Base-by-base conservation (phyloP, 176 grass and related monocot species). In the Echinochloa phyllopogon region DNA sequence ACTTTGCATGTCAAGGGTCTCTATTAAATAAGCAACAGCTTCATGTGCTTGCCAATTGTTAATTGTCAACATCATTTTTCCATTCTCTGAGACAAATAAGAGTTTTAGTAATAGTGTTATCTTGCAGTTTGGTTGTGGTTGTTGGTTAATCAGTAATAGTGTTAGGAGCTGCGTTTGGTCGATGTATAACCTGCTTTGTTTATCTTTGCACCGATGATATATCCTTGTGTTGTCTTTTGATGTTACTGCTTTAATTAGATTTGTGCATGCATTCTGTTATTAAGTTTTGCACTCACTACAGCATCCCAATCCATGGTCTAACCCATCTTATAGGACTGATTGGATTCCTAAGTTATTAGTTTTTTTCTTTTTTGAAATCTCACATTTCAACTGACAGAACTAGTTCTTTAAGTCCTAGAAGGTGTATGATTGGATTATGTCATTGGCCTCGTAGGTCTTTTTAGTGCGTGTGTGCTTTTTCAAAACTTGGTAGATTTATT, bases 361-460 rank as follows among this genome's bases (percentile, higher is more conserved):
- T 75, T 20, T 66, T 75, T 21, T 48, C 29, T 33, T 33, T 33
- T 17, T 75, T 86, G 40, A 78, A 20, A 70, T 69, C 4, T 20
- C 18, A 18, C 13, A 69, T 42, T 50, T 72, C 65, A 60, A 49
- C 71, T 40, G 3, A 56, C 5, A 10, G n/a, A 59, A 33, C 15
- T 77, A 27, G 60, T 83, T 50, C 29, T 62, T 62, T 69, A 18
- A 77, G 53, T 60, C 27, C 10, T 3, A 5, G 43, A 66, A 88
- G 39, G 29, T 13, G 23, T 70, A 77, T 47, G 20, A 51, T 21
- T 64, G 43, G 42, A 64, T 65, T 80, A 4, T 52, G 45, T 16
- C 48, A 40, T 61, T 55, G 57, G 16, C 52, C 68, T 82, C 20
- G 24, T 68, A 48, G 69, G 44, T 81, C 64, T 40, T 73, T 83